A percentile compares a stretch with the other conserved stretches of the same genome.
Evolutionary conservation across 257 asterid genomes (phyloP).

Genomic region (Rubia yunnanensis): DNA sequence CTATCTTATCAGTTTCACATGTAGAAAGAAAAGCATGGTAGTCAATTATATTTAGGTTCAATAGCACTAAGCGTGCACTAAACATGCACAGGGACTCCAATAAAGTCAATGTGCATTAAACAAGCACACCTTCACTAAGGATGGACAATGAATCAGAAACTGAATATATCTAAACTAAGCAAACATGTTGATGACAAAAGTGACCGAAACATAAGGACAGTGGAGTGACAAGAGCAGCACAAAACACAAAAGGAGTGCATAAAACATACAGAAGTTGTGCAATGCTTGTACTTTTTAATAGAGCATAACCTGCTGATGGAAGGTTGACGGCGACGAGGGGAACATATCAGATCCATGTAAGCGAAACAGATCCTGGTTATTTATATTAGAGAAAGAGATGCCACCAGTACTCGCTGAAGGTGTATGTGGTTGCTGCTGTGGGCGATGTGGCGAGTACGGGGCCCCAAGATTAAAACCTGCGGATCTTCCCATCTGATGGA

Average conservation of each 20-base stretch:
- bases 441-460: conserved; percentile 74
- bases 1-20: background rate
- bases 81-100: background rate
- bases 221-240: background rate
- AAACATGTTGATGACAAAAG: background rate
- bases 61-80: background rate
- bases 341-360: conserved; percentile 88
- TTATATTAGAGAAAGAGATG: conserved; percentile 32
- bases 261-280: background rate
- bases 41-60: background rate
- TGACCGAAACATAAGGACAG: background rate
- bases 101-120: background rate
- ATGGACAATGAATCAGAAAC: background rate
- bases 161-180: background rate
- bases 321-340: conserved; percentile 65
- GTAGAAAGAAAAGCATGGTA: background rate
- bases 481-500: conserved; percentile 85
- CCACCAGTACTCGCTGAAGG: conserved; percentile 56
- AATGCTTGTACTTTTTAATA: background rate
- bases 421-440: conserved; percentile 80
- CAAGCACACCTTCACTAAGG: background rate
- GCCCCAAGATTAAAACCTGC: conserved; percentile 90
- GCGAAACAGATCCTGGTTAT: conserved; percentile 47
- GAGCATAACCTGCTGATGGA: conserved; percentile 60
- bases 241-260: background rate